Evolutionary conservation across 1,284 basidiomycete species (phyloP), one percentile per base, ranked within the genome.

Genomic region (Cutaneotrichosporon sp.): DNA sequence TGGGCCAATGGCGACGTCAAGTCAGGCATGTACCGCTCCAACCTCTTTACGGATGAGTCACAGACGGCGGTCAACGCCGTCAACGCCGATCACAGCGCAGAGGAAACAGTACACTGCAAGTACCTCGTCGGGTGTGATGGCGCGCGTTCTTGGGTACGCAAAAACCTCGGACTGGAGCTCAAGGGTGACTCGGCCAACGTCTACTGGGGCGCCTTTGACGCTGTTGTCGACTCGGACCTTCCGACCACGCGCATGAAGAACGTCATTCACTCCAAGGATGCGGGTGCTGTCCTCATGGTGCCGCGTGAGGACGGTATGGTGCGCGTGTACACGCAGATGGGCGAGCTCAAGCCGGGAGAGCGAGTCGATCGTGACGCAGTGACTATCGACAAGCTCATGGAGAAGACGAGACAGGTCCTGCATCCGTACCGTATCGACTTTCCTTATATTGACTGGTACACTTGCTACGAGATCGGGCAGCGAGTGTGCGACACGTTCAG

Each of bases 391-490:
- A 83, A 88, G 68, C 86, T 83, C 4, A 86, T 89, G 0, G 82
- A 86, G 64, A 82, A 85, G 70, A 89, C 88, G 9, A 82, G 85
- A 70, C 86, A 85, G 72, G 86, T 88, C 4, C 82, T 93, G 40
- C 70, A 84, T 53, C 91, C 91, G 1, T 94, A 87, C 76, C 83
- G 76, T 11, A 83, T 93, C 50, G 79, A 84, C 6, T 83, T 77
- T 52, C 70, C 70, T 13, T 69, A 70, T 53, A 69, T 75, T 53
- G 76, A 77, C 65, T 78, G 77, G 77, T 75, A 67, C 61, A 76
- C 73, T 6, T 69, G 73, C 53, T 78, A 78, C 69, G 73, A 69
- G 61, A 76, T 78, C 56, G 75, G 75, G 9, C 77, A 78, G 64
- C 69, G 84, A 14, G 84, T 78, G 91, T 21, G 75, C 52, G 67